These are phyloP conservation scores for Yamadazyma kitorensis DNA, from an alignment of 805 yeast species.

Conservation along the genomic window DNA sequence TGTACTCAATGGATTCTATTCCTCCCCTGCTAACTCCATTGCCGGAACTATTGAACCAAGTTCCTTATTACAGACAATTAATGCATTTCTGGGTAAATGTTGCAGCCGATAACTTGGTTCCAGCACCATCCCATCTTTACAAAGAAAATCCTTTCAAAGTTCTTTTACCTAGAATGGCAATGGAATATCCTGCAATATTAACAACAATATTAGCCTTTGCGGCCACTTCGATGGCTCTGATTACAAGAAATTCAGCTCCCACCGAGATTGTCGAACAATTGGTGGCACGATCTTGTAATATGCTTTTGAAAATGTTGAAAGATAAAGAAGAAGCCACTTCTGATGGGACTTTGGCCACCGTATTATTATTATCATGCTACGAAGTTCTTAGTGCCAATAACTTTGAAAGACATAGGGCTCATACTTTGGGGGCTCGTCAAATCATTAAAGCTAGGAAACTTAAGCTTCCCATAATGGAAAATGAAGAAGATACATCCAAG, in stretches of 20 bases:
- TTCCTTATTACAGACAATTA: conserved; percentile 57
- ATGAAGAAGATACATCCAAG: conserved; percentile 1
- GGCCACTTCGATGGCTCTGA: conserved; percentile 27
- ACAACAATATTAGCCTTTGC: conserved; percentile 51
- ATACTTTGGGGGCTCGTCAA: conserved; percentile 64
- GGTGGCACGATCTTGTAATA: conserved; percentile 56
- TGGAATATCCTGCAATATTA: conserved; percentile 54
- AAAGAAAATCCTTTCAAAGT: conserved; percentile 63
- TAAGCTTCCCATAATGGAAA: conserved; percentile 1
- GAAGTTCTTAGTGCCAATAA: conserved; percentile 46
- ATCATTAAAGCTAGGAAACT: conserved; percentile 50
- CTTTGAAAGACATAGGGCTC: conserved; percentile 58
- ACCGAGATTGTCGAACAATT: conserved; percentile 48
- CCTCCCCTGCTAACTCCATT: conserved; percentile 43
- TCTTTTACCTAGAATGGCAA: conserved; percentile 66
- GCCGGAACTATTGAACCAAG: conserved; percentile 59
- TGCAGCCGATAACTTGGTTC: conserved; percentile 61
- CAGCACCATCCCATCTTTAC: conserved; percentile 57
- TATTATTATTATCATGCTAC: conserved; percentile 56
- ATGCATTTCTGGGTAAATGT: conserved; percentile 62
- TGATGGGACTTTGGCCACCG: conserved; percentile 65
- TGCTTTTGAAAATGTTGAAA: conserved; percentile 48
- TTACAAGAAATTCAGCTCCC: conserved; percentile 27
- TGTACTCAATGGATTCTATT: conserved; percentile 15
- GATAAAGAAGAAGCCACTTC: conserved; percentile 54